phyloP scores from a whole-genome alignment of 345 rosid genomes.

The Nasturtium officinale region DNA sequence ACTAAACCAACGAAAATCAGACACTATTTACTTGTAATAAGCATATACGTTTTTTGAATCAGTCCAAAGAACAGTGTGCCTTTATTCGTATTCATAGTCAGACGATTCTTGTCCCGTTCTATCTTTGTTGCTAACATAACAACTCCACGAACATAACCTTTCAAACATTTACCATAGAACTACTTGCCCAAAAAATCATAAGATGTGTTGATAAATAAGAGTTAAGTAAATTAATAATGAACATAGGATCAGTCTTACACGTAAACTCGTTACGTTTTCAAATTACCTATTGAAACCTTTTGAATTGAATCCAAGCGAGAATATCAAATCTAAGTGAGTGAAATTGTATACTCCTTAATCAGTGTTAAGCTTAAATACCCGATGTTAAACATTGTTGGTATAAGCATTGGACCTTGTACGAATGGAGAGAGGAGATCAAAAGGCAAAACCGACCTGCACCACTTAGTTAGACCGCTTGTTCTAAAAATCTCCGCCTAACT shows the following conservation, averaged over 20 bases:
- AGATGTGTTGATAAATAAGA: background rate
- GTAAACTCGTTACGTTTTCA: background rate
- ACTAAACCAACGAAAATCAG: background rate
- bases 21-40: background rate
- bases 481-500: too few species aligned
- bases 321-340: too few species aligned
- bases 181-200: background rate
- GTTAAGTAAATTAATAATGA: too few species aligned
- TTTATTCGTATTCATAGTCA: background rate
- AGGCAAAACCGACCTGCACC: slow-evolving; percentile 39
- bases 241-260: background rate
- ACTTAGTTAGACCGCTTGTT: slow-evolving; percentile 15
- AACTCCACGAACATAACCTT: background rate
- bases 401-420: slow-evolving; percentile 12
- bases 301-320: too few species aligned
- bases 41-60: background rate
- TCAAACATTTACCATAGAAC: background rate
- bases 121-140: background rate
- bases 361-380: too few species aligned
- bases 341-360: too few species aligned
- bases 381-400: background rate
- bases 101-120: background rate
- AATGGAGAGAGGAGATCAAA: slow-evolving; percentile 28
- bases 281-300: too few species aligned
- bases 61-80: slow-evolving; percentile 13